Percentiles rank a stretch among this genome's conserved stretches.
phyloP scores from a whole-genome alignment of 1,284 basidiomycete genomes.

The Papiliotrema fonsecae region DNA sequence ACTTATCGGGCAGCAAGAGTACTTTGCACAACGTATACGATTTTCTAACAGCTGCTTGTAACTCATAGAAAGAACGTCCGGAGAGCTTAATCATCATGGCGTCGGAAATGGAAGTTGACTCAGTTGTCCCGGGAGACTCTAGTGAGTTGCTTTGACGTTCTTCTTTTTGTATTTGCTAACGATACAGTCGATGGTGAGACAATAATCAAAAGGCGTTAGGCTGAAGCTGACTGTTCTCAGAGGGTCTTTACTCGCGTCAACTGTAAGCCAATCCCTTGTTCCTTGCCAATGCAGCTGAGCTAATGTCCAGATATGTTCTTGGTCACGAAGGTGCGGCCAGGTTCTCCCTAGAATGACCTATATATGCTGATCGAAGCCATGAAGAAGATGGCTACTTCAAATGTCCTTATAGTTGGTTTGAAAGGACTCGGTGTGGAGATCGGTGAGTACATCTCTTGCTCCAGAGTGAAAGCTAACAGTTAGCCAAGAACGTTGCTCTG shows the following conservation, averaged over 20 bases:
- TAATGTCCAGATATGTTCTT: constrained; percentile 71
- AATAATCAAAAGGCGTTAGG: no score
- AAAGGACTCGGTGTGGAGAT: constrained; percentile 95
- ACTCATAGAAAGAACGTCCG: not conserved
- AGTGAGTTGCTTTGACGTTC: constrained; percentile 27
- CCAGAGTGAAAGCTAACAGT: not conserved
- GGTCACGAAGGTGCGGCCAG: constrained; percentile 77
- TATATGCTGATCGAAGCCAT: constrained; percentile 61
- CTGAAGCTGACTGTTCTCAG: constrained; percentile 37
- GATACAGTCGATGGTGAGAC: not conserved
- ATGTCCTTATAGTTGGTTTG: constrained; percentile 89
- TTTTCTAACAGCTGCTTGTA: no score
- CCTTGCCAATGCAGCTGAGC: constrained; percentile 14
- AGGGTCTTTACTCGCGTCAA: constrained; percentile 93
- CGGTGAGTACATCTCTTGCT: constrained; percentile 54
- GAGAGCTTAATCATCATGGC: constrained; percentile 32
- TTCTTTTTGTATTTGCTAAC: not conserved
- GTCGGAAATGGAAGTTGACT: constrained; percentile 44
- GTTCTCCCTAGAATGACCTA: constrained; percentile 63
- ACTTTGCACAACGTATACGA: no score
- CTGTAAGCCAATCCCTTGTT: constrained; percentile 59
- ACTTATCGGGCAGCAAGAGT: no score
- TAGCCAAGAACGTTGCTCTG: constrained; percentile 92
- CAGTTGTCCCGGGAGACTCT: constrained; percentile 35
- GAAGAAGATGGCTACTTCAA: constrained; percentile 98